phyloP scores from a whole-genome alignment of 2,329 filamentous ascomycete species.

The Daldinia eschscholtzii region DNA sequence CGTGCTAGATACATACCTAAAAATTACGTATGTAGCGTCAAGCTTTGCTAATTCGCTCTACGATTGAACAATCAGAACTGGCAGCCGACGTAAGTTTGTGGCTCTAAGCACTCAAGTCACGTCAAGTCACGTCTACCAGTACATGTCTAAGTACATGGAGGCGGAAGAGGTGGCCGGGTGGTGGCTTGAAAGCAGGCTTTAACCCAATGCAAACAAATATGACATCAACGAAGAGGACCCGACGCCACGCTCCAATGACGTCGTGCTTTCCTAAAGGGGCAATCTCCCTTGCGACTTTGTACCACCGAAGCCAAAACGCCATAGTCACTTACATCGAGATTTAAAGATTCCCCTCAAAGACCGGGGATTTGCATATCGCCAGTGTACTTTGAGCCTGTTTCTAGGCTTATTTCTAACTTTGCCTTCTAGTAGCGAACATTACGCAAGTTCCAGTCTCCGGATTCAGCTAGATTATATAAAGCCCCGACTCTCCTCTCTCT shows the following conservation, averaged over 20 bases:
- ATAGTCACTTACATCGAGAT: slow-evolving; percentile 40
- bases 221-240: slow-evolving; percentile 38
- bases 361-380: slow-evolving; percentile 22
- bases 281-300: slow-evolving; percentile 26
- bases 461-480: neutral
- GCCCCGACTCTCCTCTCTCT: neutral
- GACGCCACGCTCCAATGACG: slow-evolving; percentile 39
- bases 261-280: slow-evolving; percentile 45
- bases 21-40: slow-evolving; percentile 35
- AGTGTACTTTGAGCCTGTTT: slow-evolving; percentile 16
- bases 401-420: slow-evolving; percentile 8
- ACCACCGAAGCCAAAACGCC: slow-evolving; percentile 26
- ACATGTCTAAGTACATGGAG: neutral
- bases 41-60: slow-evolving; percentile 8
- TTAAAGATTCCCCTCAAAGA: slow-evolving; percentile 20
- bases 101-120: neutral
- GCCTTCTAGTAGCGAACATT: slow-evolving; percentile 9
- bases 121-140: neutral
- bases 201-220: slow-evolving; percentile 26
- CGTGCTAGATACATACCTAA: neutral
- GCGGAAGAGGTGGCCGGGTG: neutral
- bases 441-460: slow-evolving; percentile 4
- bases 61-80: slow-evolving; percentile 15
- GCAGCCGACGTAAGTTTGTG: slow-evolving; percentile 12
- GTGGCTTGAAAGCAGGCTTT: slow-evolving; percentile 37